Base-by-base conservation (phyloP, 1,284 basidiomycete species). In the Violaceomyces palustris region DNA sequence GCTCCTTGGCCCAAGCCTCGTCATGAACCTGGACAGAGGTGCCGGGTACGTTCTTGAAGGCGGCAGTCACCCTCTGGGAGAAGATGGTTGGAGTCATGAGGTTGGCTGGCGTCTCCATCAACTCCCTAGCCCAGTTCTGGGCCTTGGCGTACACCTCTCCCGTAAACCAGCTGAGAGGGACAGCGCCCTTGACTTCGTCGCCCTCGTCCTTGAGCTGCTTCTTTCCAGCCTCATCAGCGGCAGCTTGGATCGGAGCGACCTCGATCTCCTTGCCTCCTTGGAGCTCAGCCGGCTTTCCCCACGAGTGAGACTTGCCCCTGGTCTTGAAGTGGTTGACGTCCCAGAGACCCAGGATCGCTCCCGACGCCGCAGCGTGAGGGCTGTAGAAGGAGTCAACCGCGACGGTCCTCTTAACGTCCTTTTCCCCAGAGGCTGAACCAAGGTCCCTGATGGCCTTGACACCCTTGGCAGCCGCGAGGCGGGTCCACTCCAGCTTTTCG, bases 71-170 rank as follows among this genome's bases (percentile, higher is more conserved):
- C 17, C 85, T 81, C 71, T 89, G 80, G 23, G 80, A 79, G 73
- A 92, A 91, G 26, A 76, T 76, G 81, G 85, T 71, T 6, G 62
- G 62, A 11, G 61, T 61, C 45, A 65, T 49, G 27, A 60, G 81
- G 71, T 92, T 91, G 7, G 83, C 87, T 27, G 88, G 88, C 4
- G 86, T 77, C 74, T 92, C 89, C 80, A 82, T 84, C 39, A 91
- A 78, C 82, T 87, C 88, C 35, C 87, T 79, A 11, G 88, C 86
- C 62, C 88, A 76, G 73, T 92, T 92, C 75, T 92, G 88, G 3
- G 86, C 83, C 47, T 83, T 76, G 2, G 83, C 87, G 63, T 86
- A 89, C 30, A 84, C 47, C 48, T 68, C 65, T 21, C 69, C 69
- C 1, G 69, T 72, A 39, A 56, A 54, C 65, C 65, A 72, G 60